phyloP scores from a whole-genome alignment of 2,329 filamentous ascomycete genomes.

The Monosporascus sp. region DNA sequence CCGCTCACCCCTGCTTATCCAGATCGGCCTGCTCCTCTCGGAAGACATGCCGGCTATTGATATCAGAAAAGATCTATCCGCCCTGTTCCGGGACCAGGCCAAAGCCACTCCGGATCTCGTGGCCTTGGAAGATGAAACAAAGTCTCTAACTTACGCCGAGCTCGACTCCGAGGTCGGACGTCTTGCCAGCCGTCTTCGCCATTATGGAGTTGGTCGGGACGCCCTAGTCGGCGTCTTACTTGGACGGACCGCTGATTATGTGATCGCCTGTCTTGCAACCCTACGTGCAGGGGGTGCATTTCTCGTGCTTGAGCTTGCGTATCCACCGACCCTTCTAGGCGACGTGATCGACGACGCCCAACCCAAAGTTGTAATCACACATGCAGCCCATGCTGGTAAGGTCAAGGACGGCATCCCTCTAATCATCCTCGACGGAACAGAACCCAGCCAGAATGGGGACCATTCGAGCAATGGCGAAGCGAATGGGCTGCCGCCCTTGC shows the following conservation, averaged over 20 bases:
- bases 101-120: constrained; percentile 61
- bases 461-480: constrained; percentile 28
- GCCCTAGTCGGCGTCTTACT: constrained; percentile 70
- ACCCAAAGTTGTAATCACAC: constrained; percentile 66
- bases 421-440: constrained; percentile 55
- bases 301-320: constrained; percentile 73
- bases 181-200: constrained; percentile 59
- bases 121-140: constrained; percentile 65
- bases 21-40: background rate
- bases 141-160: constrained; percentile 65
- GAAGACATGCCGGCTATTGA: constrained; percentile 61
- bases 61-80: constrained; percentile 64
- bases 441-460: constrained; percentile 17
- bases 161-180: constrained; percentile 61
- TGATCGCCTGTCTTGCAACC: constrained; percentile 73
- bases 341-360: constrained; percentile 73
- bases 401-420: constrained; percentile 59
- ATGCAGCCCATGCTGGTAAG: constrained; percentile 56
- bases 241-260: constrained; percentile 70
- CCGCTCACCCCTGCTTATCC: background rate
- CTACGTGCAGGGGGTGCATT: constrained; percentile 75
- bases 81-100: constrained; percentile 66
- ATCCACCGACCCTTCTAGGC: constrained; percentile 65
- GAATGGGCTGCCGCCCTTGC: constrained; percentile 42
- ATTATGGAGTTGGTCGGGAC: constrained; percentile 66